Evolutionary conservation across 352 stramenopile species (phyloP).

Genomic region (Globisporangium cederbergense): DNA sequence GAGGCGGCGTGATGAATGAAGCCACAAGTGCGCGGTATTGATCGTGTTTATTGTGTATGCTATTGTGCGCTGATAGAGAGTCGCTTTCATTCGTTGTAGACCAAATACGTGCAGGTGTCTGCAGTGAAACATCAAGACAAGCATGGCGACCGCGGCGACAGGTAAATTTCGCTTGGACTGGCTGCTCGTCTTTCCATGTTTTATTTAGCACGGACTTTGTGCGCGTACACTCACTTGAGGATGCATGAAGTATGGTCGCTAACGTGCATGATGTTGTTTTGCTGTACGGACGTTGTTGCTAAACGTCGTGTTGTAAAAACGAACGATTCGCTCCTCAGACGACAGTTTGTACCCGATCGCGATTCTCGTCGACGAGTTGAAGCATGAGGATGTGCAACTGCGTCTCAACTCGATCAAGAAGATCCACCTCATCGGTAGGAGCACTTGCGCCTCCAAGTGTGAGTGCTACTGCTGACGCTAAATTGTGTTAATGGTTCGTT

Average conservation of each 20-base stretch:
- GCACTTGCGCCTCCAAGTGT: background rate
- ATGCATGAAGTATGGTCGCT: background rate
- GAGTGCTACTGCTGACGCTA: background rate
- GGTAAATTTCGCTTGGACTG: background rate
- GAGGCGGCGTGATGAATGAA: background rate
- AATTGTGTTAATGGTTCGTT: background rate
- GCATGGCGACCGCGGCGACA: slow-evolving; percentile 11
- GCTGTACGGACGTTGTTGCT: background rate
- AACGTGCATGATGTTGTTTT: slow-evolving; percentile 3
- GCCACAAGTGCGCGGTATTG: background rate
- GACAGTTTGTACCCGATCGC: slow-evolving; percentile 87
- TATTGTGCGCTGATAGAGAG: background rate
- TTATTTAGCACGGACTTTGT: background rate
- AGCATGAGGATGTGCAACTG: slow-evolving; percentile 90
- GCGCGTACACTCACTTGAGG: background rate
- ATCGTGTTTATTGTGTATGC: background rate
- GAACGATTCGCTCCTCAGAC: slow-evolving; percentile 24
- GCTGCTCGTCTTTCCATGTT: slow-evolving; percentile 8
- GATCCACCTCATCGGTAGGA: slow-evolving; percentile 85
- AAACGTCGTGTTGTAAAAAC: background rate
- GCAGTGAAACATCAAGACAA: background rate
- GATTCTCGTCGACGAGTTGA: slow-evolving; percentile 91
- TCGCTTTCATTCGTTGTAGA: background rate
- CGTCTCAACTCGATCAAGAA: slow-evolving; percentile 91
- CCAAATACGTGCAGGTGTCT: background rate